These are phyloP conservation scores for Rhodosporidiobolus sp. DNA, from an alignment of 768 basidiomycete species.

Conservation along the genomic window DNA sequence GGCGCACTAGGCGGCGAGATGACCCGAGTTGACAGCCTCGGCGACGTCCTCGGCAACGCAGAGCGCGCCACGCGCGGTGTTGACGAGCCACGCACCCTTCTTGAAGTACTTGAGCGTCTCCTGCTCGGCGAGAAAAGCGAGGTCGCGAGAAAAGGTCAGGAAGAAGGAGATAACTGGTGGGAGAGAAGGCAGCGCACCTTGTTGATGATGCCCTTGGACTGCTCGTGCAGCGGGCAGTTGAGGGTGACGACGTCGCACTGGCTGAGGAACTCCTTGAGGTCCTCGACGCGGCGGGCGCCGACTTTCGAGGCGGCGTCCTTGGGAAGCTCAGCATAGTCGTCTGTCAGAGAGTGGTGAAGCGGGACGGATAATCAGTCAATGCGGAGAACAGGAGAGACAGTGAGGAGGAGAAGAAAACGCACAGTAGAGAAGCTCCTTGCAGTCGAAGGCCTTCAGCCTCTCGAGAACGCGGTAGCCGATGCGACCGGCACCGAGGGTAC, in stretches of 20 bases:
- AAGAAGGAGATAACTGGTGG: neutral
- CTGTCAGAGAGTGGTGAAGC: neutral
- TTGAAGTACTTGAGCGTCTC: conserved; percentile 85
- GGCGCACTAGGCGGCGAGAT: conserved; percentile 57
- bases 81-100: conserved; percentile 86
- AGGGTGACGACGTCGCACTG: conserved; percentile 60
- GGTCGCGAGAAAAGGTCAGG: neutral
- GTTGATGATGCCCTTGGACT: conserved; percentile 58
- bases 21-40: conserved; percentile 70
- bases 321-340: conserved; percentile 42
- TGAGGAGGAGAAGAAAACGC: conserved; percentile 29
- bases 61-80: conserved; percentile 82
- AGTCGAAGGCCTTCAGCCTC: conserved; percentile 74
- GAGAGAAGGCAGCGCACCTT: neutral
- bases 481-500: conserved; percentile 73
- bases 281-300: conserved; percentile 69
- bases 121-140: neutral
- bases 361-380: too few species aligned
- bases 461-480: conserved; percentile 63
- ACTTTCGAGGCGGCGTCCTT: conserved; percentile 65
- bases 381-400: conserved; percentile 55
- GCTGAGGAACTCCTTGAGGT: conserved; percentile 64
- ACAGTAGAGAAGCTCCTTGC: conserved; percentile 72
- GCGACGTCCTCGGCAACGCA: conserved; percentile 79
- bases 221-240: conserved; percentile 84